A percentile compares a stretch with the other conserved stretches of the same genome.
Evolutionary conservation across 2,329 filamentous ascomycete species (phyloP).

Genomic region (Aquanectria penicillioides): DNA sequence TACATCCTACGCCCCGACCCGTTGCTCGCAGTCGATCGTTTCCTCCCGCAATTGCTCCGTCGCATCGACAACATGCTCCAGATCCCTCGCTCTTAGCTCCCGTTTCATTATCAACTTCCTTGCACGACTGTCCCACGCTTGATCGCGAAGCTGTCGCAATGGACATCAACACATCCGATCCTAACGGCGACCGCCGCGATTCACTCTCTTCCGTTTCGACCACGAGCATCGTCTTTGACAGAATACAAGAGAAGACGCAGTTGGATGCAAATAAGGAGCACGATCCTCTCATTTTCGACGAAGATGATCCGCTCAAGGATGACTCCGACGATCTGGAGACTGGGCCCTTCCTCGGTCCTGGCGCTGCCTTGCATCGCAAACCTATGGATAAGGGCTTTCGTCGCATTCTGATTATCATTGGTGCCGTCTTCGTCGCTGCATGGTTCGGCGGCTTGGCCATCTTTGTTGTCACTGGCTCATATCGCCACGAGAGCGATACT

Average conservation of each 20-base stretch:
- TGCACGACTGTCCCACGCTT: conserved; percentile 9
- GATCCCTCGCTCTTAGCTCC: conserved; percentile 19
- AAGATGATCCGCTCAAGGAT: conserved; percentile 54
- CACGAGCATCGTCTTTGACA: conserved; percentile 83
- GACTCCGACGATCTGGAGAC: conserved; percentile 58
- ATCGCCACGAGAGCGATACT: conserved; percentile 69
- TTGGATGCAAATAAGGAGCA: conserved; percentile 42
- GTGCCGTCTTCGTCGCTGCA: conserved; percentile 68
- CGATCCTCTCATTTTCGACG: conserved; percentile 51
- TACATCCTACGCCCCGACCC: not conserved
- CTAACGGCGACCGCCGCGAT: conserved; percentile 47
- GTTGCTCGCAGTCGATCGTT: conserved; percentile 23
- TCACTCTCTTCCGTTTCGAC: conserved; percentile 84
- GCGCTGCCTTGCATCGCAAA: conserved; percentile 53
- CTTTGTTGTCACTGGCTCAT: conserved; percentile 73
- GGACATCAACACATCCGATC: conserved; percentile 30
- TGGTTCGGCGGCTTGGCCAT: conserved; percentile 76
- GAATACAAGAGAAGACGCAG: conserved; percentile 68
- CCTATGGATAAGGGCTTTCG: conserved; percentile 74
- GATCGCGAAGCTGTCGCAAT: conserved; percentile 18
- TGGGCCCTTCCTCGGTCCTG: conserved; percentile 60
- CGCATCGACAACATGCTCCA: conserved; percentile 32
- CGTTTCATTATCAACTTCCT: conserved; percentile 10
- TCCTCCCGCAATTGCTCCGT: conserved; percentile 16
- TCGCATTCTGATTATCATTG: conserved; percentile 69